These are phyloP conservation scores for Naganishia cerealis DNA, from an alignment of 1,284 basidiomycete species.

Conservation along the genomic window DNA sequence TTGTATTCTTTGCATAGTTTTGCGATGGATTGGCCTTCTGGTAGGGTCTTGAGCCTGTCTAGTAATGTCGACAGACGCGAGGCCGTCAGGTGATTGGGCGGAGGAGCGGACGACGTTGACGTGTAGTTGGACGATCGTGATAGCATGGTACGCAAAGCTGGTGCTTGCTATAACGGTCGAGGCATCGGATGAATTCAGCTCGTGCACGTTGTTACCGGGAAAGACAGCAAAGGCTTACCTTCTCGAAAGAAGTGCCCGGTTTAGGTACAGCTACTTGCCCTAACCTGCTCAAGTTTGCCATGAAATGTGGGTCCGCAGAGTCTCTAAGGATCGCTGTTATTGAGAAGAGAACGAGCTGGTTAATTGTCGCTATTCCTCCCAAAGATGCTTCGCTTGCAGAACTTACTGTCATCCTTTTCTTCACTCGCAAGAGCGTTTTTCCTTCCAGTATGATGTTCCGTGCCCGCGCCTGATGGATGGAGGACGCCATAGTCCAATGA, in stretches of 20 bases:
- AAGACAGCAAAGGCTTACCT: constrained; percentile 55
- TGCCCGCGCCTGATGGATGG: constrained; percentile 31
- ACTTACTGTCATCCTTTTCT: constrained; percentile 51
- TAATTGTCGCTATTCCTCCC: neutral
- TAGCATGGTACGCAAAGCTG: constrained; percentile 48
- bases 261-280: constrained; percentile 68
- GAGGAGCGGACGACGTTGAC: constrained; percentile 47
- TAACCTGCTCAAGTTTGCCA: constrained; percentile 67
- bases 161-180: constrained; percentile 40
- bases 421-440: constrained; percentile 41
- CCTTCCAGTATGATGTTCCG: constrained; percentile 37
- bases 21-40: constrained; percentile 56
- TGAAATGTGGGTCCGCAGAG: constrained; percentile 71
- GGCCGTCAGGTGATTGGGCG: constrained; percentile 62
- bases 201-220: neutral
- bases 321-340: constrained; percentile 66
- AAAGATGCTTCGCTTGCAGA: neutral
- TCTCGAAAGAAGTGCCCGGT: constrained; percentile 62
- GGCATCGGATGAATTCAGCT: neutral
- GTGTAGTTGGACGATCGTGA: constrained; percentile 55
- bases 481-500: constrained; percentile 36
- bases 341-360: neutral
- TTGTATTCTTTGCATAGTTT: constrained; percentile 58
- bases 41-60: constrained; percentile 64
- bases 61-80: constrained; percentile 64